These are phyloP conservation scores for Tympanopsis confertula DNA, from an alignment of 2,329 filamentous ascomycete species.

Conservation along the genomic window DNA sequence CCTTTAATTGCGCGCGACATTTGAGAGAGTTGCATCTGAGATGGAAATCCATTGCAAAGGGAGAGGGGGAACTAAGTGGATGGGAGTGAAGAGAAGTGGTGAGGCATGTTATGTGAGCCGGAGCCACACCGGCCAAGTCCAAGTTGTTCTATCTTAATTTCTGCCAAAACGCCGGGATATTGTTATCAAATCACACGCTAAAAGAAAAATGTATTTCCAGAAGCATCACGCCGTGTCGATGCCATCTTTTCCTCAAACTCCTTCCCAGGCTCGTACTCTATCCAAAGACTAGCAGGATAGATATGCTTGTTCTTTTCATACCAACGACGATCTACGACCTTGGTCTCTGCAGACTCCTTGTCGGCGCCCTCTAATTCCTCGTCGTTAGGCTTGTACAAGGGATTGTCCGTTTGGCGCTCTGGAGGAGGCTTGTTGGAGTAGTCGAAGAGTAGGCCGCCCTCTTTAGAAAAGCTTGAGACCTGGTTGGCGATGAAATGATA, in stretches of 20 bases:
- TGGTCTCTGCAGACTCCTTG: slow-evolving; percentile 73
- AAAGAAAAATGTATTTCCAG: slow-evolving; percentile 87
- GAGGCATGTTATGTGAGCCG: too few relatives aligned
- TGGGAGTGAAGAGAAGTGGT: too few relatives aligned
- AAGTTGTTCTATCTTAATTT: too few relatives aligned
- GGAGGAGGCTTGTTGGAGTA: slow-evolving; percentile 44
- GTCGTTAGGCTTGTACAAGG: slow-evolving; percentile 27
- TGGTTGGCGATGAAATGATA: slow-evolving; percentile 95
- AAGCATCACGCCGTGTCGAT: slow-evolving; percentile 56
- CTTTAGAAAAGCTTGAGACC: slow-evolving; percentile 48
- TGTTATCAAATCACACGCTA: too few relatives aligned
- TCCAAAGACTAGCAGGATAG: slow-evolving; percentile 90
- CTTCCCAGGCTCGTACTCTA: slow-evolving; percentile 81
- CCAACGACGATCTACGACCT: slow-evolving; percentile 92
- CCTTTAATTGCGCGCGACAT: not conserved
- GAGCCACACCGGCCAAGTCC: too few relatives aligned
- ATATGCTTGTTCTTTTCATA: slow-evolving; percentile 98
- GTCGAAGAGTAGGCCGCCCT: slow-evolving; percentile 63
- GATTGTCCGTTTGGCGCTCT: slow-evolving; percentile 2
- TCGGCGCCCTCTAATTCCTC: slow-evolving; percentile 59
- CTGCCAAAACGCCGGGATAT: too few relatives aligned
- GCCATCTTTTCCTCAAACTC: slow-evolving; percentile 64
- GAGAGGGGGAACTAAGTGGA: too few relatives aligned
- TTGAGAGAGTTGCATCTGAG: not conserved
- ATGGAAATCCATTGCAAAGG: not conserved